phyloP scores from a whole-genome alignment of 257 asterid species.

The Galeopsis tetrahit region DNA sequence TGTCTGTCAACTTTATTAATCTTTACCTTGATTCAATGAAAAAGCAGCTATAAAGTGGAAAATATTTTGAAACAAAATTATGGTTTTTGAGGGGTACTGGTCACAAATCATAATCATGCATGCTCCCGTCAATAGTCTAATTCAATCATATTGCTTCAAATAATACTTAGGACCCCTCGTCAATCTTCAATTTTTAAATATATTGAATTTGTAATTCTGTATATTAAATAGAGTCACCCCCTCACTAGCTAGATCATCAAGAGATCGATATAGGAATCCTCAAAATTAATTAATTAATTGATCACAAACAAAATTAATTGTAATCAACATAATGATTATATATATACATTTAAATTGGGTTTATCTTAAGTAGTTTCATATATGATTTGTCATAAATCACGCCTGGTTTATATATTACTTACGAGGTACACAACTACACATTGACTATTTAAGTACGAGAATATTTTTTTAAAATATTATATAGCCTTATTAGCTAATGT shows the following conservation, averaged over 20 bases:
- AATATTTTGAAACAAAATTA: slow-evolving; percentile 31
- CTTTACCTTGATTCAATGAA: slow-evolving; percentile 35
- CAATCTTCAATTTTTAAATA: slow-evolving; percentile 8
- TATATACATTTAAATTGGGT: too few species aligned
- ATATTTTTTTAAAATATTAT: too few species aligned
- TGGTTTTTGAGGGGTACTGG: slow-evolving; percentile 23
- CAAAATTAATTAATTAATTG: background rate
- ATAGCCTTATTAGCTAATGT: too few species aligned
- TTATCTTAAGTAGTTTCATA: background rate
- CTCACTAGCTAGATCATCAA: background rate
- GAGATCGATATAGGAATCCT: background rate
- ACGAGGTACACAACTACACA: too few species aligned
- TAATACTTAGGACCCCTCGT: slow-evolving; percentile 26
- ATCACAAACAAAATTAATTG: too few species aligned
- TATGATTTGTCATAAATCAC: too few species aligned
- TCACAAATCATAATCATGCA: slow-evolving; percentile 42
- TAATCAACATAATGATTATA: too few species aligned
- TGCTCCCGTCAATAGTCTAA: slow-evolving; percentile 49
- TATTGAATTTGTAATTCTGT: background rate
- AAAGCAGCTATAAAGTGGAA: slow-evolving; percentile 37
- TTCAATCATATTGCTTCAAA: slow-evolving; percentile 34
- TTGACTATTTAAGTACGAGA: too few species aligned
- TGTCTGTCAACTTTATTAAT: slow-evolving; percentile 32
- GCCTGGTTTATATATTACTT: too few species aligned
- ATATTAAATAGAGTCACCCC: background rate